Evolutionary conservation across 805 yeast genomes (phyloP).

Genomic region (Metschnikowia hibisci): DNA sequence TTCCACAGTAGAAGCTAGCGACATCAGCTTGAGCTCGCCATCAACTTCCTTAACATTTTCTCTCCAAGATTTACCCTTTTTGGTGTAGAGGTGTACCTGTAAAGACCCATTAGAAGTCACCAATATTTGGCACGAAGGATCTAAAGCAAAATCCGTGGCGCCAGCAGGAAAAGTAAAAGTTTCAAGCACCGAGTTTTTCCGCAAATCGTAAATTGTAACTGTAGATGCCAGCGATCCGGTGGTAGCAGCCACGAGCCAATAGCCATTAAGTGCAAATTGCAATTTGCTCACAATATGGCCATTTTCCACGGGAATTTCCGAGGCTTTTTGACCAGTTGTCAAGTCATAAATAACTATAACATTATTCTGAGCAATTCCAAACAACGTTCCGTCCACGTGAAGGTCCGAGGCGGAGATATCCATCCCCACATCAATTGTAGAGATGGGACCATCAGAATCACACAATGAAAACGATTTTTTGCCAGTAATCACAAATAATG

Average conservation of each 20-base stretch:
- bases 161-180: conserved; percentile 12
- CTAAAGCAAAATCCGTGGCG: conserved; percentile 25
- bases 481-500: conserved; percentile 15
- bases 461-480: conserved; percentile 11
- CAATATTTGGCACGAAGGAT: conserved; percentile 34
- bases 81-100: conserved; percentile 33
- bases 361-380: conserved; percentile 31
- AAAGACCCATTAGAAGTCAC: conserved; percentile 20
- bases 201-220: conserved; percentile 46
- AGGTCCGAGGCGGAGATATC: conserved; percentile 24
- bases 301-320: conserved; percentile 22
- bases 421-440: conserved; percentile 11
- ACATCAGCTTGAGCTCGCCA: conserved; percentile 4
- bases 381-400: conserved; percentile 48
- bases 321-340: conserved; percentile 32
- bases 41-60: conserved; percentile 6
- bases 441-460: conserved; percentile 7
- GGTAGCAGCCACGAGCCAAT: conserved; percentile 46
- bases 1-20: conserved; percentile 6
- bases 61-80: conserved; percentile 39
- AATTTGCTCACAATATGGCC: conserved; percentile 30
- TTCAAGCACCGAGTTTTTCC: conserved; percentile 34
- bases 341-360: conserved; percentile 38
- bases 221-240: conserved; percentile 11
- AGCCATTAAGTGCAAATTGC: conserved; percentile 61